phyloP scores from a whole-genome alignment of 352 stramenopile species.

The Elongisporangium senticosum region DNA sequence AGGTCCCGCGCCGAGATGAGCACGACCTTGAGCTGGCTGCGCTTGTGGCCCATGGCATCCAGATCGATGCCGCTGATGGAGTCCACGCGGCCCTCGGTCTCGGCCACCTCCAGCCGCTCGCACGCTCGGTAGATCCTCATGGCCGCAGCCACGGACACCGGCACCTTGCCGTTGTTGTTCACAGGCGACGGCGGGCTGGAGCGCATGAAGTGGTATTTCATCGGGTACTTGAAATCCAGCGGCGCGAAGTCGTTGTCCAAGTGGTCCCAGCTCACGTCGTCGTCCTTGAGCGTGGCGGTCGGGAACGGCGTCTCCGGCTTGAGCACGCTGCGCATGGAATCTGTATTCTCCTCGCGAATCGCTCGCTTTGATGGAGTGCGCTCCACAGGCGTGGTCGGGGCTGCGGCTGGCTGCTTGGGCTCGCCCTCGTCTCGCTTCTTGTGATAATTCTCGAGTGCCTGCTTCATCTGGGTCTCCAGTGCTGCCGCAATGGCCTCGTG shows the following conservation, averaged over 20 bases:
- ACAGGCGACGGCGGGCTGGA: slow-evolving; percentile 20
- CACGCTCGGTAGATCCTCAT: slow-evolving; percentile 56
- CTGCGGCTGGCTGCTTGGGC: slow-evolving; percentile 2
- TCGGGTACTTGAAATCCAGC: slow-evolving; percentile 34
- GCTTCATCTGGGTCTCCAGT: slow-evolving; percentile 45
- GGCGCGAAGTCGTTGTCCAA: slow-evolving; percentile 41
- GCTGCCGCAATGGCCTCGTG: slow-evolving; percentile 44
- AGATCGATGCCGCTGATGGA: slow-evolving; percentile 55
- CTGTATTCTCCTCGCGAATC: background rate
- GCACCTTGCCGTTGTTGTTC: slow-evolving; percentile 6
- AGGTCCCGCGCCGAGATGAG: slow-evolving; percentile 48
- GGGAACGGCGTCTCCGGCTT: background rate
- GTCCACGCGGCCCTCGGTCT: slow-evolving; percentile 43
- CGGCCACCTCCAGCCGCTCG: slow-evolving; percentile 39
- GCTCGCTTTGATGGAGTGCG: slow-evolving; percentile 3
- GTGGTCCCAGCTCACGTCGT: slow-evolving; percentile 32
- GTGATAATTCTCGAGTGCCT: slow-evolving; percentile 19
- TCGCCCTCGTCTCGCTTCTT: slow-evolving; percentile 14
- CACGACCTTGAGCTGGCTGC: slow-evolving; percentile 46
- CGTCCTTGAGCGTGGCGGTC: slow-evolving; percentile 2
- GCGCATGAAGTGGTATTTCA: slow-evolving; percentile 32
- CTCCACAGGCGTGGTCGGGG: background rate
- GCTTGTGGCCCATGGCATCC: slow-evolving; percentile 41
- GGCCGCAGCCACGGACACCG: slow-evolving; percentile 16
- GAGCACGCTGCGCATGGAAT: background rate